Base-by-base conservation (phyloP, 768 basidiomycete genomes). In the Tylopilus sp. region DNA sequence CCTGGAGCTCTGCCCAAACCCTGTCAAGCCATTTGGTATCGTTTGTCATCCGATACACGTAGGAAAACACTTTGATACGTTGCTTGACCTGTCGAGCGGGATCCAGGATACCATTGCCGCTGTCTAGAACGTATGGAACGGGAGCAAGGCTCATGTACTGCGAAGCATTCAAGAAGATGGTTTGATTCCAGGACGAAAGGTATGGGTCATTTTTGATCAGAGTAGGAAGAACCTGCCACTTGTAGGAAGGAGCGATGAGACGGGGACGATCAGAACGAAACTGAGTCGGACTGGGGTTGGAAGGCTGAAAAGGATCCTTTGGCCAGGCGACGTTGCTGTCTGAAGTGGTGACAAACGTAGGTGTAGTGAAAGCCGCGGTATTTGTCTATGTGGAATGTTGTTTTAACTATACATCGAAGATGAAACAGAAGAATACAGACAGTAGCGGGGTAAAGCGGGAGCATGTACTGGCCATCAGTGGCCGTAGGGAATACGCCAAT, bases 1-100 rank as follows among this genome's bases (percentile, higher is more conserved):
- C 94, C 71, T 83, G 76, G 31, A 99, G 71, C 70, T 99, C 97
- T 9, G 63, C 64, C 85, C 84, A 97, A 13, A 85, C 76, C 46
- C 93, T 81, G 63, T 98, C 91, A 7, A 85, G 84, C 88, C 91
- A 99, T 66, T 80, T 83, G 10, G 91, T 94, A 68, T 98, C 85
- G 55, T 93, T 91, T 47, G 92, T 89, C 81, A 97, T 84, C 42
- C 83, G 83, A 70, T 87, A 98, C 28, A 79, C 93, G 62, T 98
- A 99, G 1, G 83, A 81, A 72, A 91, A 93, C 44, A 90, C 91
- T 72, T 99, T 99, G 71, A 98, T 75, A 48, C 91, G 80, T 74
- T 86, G 78, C 71, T 99, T 98, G 64, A 95, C 77, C 68, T 88
- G 80, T 53, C 97, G 85, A 18, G 95, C 86, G 55, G 83, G 81